phyloP scores from a whole-genome alignment of 2,329 filamentous ascomycete species.

The Colletotrichum destructivum region DNA sequence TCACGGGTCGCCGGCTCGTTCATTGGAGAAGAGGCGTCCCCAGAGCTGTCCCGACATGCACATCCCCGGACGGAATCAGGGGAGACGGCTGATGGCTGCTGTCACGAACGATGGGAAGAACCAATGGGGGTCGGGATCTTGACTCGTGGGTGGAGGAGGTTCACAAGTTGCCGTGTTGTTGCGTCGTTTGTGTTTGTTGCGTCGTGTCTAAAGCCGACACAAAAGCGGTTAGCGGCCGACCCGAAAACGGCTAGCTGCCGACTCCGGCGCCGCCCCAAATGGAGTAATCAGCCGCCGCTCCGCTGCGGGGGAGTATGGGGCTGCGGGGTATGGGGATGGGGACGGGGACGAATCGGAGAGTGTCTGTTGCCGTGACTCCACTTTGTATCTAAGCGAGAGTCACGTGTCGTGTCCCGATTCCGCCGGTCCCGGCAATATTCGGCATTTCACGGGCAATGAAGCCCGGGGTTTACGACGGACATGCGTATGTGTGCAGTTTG shows the following conservation, averaged over 20 bases:
- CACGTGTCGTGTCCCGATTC: background rate
- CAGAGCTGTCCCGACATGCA: constrained; percentile 5
- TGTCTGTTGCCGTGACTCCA: too few species aligned
- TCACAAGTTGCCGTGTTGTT: constrained; percentile 8
- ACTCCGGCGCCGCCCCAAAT: background rate
- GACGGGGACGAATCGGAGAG: background rate
- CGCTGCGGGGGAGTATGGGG: background rate
- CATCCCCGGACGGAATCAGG: constrained; percentile 17
- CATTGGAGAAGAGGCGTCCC: constrained; percentile 22
- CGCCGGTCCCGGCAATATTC: background rate
- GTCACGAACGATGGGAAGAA: background rate
- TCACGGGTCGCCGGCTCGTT: background rate
- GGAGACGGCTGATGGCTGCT: background rate
- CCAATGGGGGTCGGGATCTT: constrained; percentile 6
- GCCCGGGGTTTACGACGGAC: background rate
- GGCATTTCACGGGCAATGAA: background rate
- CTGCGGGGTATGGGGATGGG: too few species aligned
- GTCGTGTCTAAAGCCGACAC: constrained; percentile 6
- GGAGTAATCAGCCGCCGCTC: background rate
- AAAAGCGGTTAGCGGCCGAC: constrained; percentile 12
- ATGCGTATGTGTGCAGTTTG: background rate
- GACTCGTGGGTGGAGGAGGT: constrained; percentile 29
- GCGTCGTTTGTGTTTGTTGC: constrained; percentile 1
- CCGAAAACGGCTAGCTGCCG: constrained; percentile 1
- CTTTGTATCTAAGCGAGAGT: background rate